Conservation (phyloP, 2,329 filamentous ascomycete species). For the Neodidymelliopsis sp. region DNA sequence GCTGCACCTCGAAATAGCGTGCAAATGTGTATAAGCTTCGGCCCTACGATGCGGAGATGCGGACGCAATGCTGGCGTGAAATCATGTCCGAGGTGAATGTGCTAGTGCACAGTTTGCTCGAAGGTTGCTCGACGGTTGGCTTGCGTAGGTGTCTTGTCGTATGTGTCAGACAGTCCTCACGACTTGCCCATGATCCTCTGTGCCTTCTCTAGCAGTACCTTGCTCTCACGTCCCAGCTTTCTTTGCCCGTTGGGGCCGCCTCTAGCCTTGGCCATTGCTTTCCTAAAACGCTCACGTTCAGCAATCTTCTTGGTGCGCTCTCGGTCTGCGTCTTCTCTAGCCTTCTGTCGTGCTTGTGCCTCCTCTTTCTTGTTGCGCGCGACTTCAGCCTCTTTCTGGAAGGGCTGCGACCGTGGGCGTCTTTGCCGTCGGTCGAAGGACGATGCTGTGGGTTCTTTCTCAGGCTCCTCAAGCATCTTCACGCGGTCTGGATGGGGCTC, state of each 20-base stretch:
- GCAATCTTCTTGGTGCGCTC: slow-evolving; percentile 62
- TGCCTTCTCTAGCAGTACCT: slow-evolving; percentile 78
- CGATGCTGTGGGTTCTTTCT: slow-evolving; percentile 29
- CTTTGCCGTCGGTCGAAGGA: slow-evolving; percentile 33
- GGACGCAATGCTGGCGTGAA: not conserved
- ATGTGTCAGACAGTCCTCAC: slow-evolving; percentile 17
- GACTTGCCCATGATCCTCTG: slow-evolving; percentile 68
- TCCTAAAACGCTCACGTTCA: slow-evolving; percentile 75
- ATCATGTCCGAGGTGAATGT: not conserved
- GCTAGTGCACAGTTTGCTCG: not conserved
- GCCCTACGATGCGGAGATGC: not conserved
- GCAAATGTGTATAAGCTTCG: not conserved
- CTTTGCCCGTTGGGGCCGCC: slow-evolving; percentile 74
- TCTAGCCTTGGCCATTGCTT: slow-evolving; percentile 68
- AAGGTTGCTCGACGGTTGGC: not conserved
- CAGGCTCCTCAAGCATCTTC: slow-evolving; percentile 62
- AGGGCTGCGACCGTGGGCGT: slow-evolving; percentile 48
- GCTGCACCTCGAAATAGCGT: slow-evolving; percentile 3
- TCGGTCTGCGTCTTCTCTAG: slow-evolving; percentile 69
- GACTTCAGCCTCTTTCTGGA: slow-evolving; percentile 53
- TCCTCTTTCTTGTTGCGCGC: slow-evolving; percentile 67
- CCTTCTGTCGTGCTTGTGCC: slow-evolving; percentile 65
- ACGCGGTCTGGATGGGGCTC: slow-evolving; percentile 68
- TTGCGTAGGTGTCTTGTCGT: not conserved
- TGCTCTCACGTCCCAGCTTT: slow-evolving; percentile 83